These are phyloP conservation scores for Chaetomiaceae sp. DNA, from an alignment of 2,329 filamentous ascomycete genomes.

Conservation along the genomic window DNA sequence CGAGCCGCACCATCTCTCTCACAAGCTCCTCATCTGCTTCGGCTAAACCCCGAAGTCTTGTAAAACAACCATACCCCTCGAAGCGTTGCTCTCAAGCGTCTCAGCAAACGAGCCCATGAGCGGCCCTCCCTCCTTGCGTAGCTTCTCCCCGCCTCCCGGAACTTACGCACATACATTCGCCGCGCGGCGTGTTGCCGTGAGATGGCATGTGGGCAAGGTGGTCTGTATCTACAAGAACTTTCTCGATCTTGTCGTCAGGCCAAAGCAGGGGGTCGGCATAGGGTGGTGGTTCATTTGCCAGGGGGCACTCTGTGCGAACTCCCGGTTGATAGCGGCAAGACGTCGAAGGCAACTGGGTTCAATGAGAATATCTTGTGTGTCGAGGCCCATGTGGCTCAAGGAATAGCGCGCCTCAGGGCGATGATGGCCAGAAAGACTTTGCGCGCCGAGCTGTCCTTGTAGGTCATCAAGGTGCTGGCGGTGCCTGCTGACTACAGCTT, in stretches of 20 bases:
- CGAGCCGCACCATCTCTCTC: too few relatives aligned
- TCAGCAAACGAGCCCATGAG: too few relatives aligned
- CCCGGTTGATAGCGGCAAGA: constrained; percentile 30
- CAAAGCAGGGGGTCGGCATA: constrained; percentile 26
- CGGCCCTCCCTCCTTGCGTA: too few relatives aligned
- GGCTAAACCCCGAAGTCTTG: too few relatives aligned
- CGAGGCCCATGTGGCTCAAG: constrained; percentile 31
- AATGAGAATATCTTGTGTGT: constrained; percentile 30
- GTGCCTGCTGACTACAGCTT: neutral
- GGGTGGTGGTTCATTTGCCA: constrained; percentile 29
- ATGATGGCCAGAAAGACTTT: constrained; percentile 17
- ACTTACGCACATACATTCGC: neutral
- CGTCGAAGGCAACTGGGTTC: constrained; percentile 27
- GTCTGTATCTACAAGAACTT: neutral
- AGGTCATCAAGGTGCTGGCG: neutral
- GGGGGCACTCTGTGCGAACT: constrained; percentile 28
- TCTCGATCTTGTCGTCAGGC: constrained; percentile 7
- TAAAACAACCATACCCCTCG: too few relatives aligned
- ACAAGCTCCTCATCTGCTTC: too few relatives aligned
- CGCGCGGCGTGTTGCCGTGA: neutral
- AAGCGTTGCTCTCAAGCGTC: too few relatives aligned
- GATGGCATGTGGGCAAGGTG: neutral
- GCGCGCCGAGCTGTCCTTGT: constrained; percentile 7
- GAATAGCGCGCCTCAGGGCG: constrained; percentile 18
- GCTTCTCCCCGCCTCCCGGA: too few relatives aligned